Conservation (phyloP, 352 stramenopile species). For the Stramenopiles sp. region DNA sequence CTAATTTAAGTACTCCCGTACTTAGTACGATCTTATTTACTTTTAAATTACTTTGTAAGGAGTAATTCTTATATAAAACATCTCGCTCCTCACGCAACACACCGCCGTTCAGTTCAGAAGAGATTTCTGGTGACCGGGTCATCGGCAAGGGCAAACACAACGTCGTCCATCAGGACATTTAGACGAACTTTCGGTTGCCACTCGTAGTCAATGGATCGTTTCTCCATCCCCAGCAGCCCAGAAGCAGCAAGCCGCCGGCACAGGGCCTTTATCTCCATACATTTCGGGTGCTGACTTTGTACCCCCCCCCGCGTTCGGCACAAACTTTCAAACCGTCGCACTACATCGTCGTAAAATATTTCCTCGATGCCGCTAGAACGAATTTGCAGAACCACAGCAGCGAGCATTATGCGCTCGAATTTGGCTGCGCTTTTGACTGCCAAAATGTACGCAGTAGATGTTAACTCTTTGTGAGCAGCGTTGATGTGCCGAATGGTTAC, state of each 20-base stretch:
- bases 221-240: neutral
- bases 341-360: neutral
- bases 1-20: no score
- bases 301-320: neutral
- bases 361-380: neutral
- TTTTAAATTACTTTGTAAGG: no score
- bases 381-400: neutral
- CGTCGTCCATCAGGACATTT: neutral
- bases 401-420: neutral
- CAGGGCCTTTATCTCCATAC: neutral
- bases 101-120: slow-evolving; percentile 69
- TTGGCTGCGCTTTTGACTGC: neutral
- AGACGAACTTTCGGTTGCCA: neutral
- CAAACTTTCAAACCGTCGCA: neutral
- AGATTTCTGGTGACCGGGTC: neutral
- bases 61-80: no score
- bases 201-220: neutral
- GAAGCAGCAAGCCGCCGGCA: neutral
- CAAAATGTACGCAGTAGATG: neutral
- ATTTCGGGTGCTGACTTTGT: neutral
- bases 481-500: slow-evolving; percentile 1
- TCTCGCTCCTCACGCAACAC: no score
- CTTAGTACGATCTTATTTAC: no score
- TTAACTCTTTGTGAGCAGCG: neutral
- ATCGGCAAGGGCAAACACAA: neutral